Percentiles rank a stretch among this genome's conserved stretches.
Evolutionary conservation across 441 rosid species (phyloP).

Genomic region (Bocquillonia castaneifolia): DNA sequence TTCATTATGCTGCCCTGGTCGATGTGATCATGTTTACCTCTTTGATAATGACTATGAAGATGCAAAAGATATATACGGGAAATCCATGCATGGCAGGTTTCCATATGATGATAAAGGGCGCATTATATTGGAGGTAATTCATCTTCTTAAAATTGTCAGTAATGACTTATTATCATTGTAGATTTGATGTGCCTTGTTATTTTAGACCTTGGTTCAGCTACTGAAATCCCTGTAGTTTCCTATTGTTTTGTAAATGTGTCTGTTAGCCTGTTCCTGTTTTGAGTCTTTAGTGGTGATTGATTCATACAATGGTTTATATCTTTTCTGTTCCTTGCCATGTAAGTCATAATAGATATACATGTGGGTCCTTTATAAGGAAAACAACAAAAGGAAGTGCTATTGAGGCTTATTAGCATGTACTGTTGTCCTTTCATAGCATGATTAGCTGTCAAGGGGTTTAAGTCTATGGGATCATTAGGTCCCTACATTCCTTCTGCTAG

Average conservation of each 20-base stretch:
- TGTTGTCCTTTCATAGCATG: not conserved
- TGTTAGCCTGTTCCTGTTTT: slow-evolving; percentile 4
- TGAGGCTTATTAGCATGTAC: not conserved
- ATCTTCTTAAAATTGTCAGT: not conserved
- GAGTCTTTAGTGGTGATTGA: not conserved
- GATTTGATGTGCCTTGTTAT: not conserved
- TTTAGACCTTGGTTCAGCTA: not conserved
- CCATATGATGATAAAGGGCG: slow-evolving; percentile 81
- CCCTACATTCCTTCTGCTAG: not conserved
- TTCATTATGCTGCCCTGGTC: slow-evolving; percentile 58
- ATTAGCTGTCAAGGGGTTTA: not conserved
- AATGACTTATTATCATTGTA: not conserved
- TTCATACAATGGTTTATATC: slow-evolving; percentile 2
- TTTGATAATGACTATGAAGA: slow-evolving; percentile 87
- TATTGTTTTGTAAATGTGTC: not conserved
- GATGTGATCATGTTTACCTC: slow-evolving; percentile 91
- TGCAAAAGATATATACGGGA: slow-evolving; percentile 81
- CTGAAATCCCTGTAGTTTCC: not conserved
- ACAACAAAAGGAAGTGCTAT: not conserved
- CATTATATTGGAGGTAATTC: slow-evolving; percentile 75
- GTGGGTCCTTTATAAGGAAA: not conserved
- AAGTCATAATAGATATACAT: not conserved
- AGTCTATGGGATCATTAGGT: slow-evolving; percentile 3
- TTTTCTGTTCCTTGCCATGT: slow-evolving; percentile 6
- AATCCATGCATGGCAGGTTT: slow-evolving; percentile 67